Conservation (phyloP, 2,329 filamentous ascomycete species). For the Aureobasidium namibiae region DNA sequence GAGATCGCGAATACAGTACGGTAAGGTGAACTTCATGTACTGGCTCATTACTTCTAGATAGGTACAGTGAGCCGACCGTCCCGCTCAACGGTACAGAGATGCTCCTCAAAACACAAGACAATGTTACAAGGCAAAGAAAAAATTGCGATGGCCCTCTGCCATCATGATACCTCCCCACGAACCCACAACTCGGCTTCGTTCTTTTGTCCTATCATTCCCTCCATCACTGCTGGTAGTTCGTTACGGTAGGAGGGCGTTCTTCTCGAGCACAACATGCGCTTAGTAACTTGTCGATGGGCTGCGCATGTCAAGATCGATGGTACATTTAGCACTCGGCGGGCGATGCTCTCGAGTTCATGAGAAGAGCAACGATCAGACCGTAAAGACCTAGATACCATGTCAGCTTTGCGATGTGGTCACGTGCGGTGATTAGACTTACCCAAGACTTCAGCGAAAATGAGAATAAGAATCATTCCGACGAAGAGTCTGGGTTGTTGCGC, state of each 20-base stretch:
- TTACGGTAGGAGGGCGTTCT: background rate
- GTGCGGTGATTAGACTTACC: constrained; percentile 48
- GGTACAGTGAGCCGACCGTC: constrained; percentile 11
- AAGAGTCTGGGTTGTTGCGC: constrained; percentile 80
- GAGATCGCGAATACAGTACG: background rate
- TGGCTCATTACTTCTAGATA: constrained; percentile 13
- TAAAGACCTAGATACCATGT: constrained; percentile 66
- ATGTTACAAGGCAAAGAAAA: constrained; percentile 11
- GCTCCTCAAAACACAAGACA: constrained; percentile 13
- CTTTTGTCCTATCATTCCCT: constrained; percentile 4
- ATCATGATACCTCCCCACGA: background rate
- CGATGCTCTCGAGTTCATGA: constrained; percentile 96
- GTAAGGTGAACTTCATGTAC: constrained; percentile 5
- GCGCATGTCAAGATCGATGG: constrained; percentile 11
- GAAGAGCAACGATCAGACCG: constrained; percentile 93
- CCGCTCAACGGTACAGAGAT: constrained; percentile 9
- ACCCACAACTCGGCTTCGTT: background rate
- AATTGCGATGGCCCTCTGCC: background rate
- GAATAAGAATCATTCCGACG: constrained; percentile 97
- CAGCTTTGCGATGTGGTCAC: background rate
- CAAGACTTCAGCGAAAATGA: constrained; percentile 99
- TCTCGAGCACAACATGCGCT: constrained; percentile 1
- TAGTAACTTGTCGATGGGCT: background rate
- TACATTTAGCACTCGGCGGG: constrained; percentile 46
- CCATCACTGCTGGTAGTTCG: background rate